Evolutionary conservation across 2,329 filamentous ascomycete genomes (phyloP), one percentile per base, ranked within the genome.

Genomic region (Lachnellula cervina): DNA sequence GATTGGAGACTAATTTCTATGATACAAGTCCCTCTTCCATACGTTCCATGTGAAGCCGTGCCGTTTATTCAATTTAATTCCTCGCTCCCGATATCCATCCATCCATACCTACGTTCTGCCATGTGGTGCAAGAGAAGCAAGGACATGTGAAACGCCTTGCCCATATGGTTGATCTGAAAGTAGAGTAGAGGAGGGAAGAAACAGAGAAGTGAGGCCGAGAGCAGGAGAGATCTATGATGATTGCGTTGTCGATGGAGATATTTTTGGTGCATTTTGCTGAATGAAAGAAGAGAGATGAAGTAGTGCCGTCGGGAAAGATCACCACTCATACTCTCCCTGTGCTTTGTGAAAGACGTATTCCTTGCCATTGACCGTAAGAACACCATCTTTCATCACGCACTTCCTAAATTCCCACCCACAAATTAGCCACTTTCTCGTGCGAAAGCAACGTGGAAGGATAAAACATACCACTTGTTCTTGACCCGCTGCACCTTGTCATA

Each of bases 341-440:
- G 92, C 94, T 75, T 97, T 97, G 78, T 96, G 91, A 76, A 99
- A 99, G 62, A 99, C 89, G 69, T 96, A 96, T 73, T 99, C 94
- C 74, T 90, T 96, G 64, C 90, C 90, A 64, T 93, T 92, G 38
- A 96, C 90, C 45, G 89, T 96, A 64, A 99, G 80, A 17, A 99
- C 89, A 19, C 94, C 94, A 68, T 99, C 94, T 77, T 97, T 97
- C 61, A 99, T 84, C 1, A 90, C 92, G 75, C 94, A 99, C 88
- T 99, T 99, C 88, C 88, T 86, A 58, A 64, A 75, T 68, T 70
- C 6, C 42, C n/a, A 19, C 5, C 42, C 19, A 16, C 17, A 19
- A 44, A 37, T 59, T 52, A 60, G 55, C 19, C 48, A 23, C 6
- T 40, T 13, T 13, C 42, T 32, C 14, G 4, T 28, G 5, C 7